phyloP scores from a whole-genome alignment of 148 eudicot species.

The Camellia sinensis region DNA sequence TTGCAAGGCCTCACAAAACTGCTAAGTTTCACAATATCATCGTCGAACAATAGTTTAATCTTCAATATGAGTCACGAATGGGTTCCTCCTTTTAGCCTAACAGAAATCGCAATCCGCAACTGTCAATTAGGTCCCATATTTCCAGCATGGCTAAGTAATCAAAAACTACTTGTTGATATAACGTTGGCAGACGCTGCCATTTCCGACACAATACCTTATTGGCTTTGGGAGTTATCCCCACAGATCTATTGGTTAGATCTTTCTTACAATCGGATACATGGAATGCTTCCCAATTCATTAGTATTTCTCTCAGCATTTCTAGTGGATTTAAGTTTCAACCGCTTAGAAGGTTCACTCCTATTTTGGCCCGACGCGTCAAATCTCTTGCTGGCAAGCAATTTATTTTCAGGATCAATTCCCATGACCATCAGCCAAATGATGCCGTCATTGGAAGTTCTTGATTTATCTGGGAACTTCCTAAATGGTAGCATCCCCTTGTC shows the following conservation, averaged over 20 bases:
- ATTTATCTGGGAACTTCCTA: no score
- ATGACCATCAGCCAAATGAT: no score
- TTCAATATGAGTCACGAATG: conserved; percentile 7
- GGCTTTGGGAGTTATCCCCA: conserved; percentile 23
- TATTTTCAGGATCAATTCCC: neutral
- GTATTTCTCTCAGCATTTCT: no score
- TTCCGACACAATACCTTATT: conserved; percentile 16
- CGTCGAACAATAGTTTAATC: neutral
- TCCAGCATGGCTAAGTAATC: conserved; percentile 26
- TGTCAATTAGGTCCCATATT: conserved; percentile 7
- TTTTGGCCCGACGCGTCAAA: no score
- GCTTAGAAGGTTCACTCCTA: no score
- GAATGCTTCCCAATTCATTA: no score
- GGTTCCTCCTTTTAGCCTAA: conserved; percentile 13
- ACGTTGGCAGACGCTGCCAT: conserved; percentile 16
- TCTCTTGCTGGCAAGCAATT: no score
- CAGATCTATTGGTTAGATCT: neutral
- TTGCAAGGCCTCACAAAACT: conserved; percentile 7
- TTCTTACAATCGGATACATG: no score
- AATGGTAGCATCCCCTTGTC: no score
- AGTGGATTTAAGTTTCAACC: no score
- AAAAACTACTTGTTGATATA: conserved; percentile 10
- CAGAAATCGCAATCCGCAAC: neutral
- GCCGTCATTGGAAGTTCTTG: no score
- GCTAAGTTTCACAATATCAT: conserved; percentile 4